Base-by-base conservation (phyloP, 306 rosid species). In the Dryas alaskensis region DNA sequence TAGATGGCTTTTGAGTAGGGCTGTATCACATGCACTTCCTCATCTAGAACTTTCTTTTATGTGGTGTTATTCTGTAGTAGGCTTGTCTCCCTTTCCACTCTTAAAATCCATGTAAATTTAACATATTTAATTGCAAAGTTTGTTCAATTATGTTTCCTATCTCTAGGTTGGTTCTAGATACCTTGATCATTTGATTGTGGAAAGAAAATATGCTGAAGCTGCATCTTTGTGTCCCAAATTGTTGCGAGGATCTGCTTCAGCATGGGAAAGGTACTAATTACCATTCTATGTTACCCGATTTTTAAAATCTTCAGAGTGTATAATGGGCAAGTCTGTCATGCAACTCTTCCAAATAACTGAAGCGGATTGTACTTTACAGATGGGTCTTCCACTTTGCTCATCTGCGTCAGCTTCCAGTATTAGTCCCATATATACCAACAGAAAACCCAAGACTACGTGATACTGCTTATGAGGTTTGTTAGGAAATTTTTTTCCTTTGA, bases 311-410 rank as follows among this genome's bases (percentile, higher is more conserved):
- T 76, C 67, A 11, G 31, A 6, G 22, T 60, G 39, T 46, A 40
- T 46, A 47, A 39, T 22, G 48, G 59, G 59, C 73, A 44, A 57
- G 52, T 69, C 50, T 57, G 25, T 59, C 65, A 49, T 78, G 10
- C 43, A 37, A 44, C 25, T 79, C 40, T 42, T 65, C 11, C 60
- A 77, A 79, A 76, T 76, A 79, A 84, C 73, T 84, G 67, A 58
- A 70, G 40, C 58, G 68, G 55, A 54, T 51, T 53, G 47, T 64
- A 78, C 80, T 82, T 73, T 50, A 73, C 92, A 92, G 97, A 82
- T 94, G 97, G 99, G 97, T 92, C 76, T 94, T 94, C 77, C 99
- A 94, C 89, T 94, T 94, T 79, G 99, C 99, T 73, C 99, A 94
- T 78, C 90, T 90, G 65, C 96, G 97, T 62, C 99, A 92, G 82